phyloP scores from a whole-genome alignment of 1,284 basidiomycete species.

The Ustilago nuda region DNA sequence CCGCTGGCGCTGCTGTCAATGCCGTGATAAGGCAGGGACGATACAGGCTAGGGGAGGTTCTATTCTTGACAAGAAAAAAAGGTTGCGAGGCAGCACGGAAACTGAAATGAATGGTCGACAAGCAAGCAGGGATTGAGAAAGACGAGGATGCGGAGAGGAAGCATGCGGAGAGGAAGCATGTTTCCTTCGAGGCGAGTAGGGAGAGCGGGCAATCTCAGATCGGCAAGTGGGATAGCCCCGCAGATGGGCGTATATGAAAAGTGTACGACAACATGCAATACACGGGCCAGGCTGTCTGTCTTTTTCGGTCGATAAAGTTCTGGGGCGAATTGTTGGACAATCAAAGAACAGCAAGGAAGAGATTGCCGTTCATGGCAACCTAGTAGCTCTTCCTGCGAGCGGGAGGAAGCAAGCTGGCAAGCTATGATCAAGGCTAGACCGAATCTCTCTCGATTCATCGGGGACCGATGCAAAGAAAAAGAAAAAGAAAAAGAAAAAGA shows the following conservation, averaged over 20 bases:
- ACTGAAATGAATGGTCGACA: no score
- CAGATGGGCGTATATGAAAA: neutral
- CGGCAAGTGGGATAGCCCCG: neutral
- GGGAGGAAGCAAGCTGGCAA: neutral
- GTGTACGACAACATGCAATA: neutral
- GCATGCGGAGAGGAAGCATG: neutral
- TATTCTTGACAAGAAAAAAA: no score
- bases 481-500: neutral
- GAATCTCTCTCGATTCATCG: conserved; percentile 10
- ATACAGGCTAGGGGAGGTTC: neutral
- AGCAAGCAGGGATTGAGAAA: no score
- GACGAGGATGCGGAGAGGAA: neutral
- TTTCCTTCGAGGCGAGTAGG: neutral
- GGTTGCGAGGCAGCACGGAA: no score
- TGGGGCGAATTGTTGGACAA: neutral
- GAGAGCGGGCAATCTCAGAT: neutral
- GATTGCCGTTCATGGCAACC: neutral
- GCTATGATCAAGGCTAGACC: conserved; percentile 8
- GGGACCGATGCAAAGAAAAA: neutral
- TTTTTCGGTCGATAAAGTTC: neutral
- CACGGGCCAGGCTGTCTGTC: neutral
- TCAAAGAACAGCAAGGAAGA: neutral
- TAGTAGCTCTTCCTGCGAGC: neutral
- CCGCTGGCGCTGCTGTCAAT: neutral
- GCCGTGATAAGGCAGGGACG: neutral